These are phyloP conservation scores for Gaeumannomyces tritici DNA, from an alignment of 2,329 filamentous ascomycete genomes.

Conservation along the genomic window DNA sequence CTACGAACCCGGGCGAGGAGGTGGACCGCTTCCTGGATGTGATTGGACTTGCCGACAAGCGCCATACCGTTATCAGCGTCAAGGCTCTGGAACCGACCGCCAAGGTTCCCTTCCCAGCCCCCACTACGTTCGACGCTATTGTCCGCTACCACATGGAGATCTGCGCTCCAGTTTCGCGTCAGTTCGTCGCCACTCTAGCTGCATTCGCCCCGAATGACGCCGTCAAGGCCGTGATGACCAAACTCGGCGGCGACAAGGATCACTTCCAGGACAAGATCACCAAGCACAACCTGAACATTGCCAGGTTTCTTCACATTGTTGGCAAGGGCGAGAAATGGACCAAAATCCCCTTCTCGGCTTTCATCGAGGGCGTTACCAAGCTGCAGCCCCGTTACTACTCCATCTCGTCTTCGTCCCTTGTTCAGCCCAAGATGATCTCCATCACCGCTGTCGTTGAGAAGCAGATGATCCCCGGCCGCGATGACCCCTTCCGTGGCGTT, in stretches of 20 bases:
- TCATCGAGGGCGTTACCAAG: slow-evolving; percentile 90
- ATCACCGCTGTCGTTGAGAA: slow-evolving; percentile 93
- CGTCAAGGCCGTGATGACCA: slow-evolving; percentile 78
- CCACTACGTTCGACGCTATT: slow-evolving; percentile 91
- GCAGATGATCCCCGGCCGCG: slow-evolving; percentile 64
- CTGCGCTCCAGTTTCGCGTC: slow-evolving; percentile 87
- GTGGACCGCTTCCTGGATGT: slow-evolving; percentile 82
- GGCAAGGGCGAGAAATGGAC: slow-evolving; percentile 68
- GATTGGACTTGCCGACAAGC: slow-evolving; percentile 66
- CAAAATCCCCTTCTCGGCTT: slow-evolving; percentile 82
- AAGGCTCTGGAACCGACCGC: slow-evolving; percentile 90
- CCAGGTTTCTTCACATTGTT: slow-evolving; percentile 68
- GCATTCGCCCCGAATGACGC: slow-evolving; percentile 82
- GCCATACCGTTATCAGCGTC: slow-evolving; percentile 73
- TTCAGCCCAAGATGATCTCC: slow-evolving; percentile 90
- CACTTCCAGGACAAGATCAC: slow-evolving; percentile 85
- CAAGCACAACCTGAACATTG: slow-evolving; percentile 78
- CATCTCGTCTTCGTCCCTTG: slow-evolving; percentile 91
- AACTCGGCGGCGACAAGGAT: slow-evolving; percentile 86
- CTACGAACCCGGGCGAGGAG: slow-evolving; percentile 85
- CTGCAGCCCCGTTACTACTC: slow-evolving; percentile 98
- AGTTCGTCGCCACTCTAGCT: slow-evolving; percentile 80
- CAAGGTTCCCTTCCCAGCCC: slow-evolving; percentile 94
- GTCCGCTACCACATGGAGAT: slow-evolving; percentile 96
- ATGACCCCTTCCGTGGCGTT: slow-evolving; percentile 79